Base-by-base conservation (phyloP, 352 stramenopile species). In the Thalassiosira exigua region DNA sequence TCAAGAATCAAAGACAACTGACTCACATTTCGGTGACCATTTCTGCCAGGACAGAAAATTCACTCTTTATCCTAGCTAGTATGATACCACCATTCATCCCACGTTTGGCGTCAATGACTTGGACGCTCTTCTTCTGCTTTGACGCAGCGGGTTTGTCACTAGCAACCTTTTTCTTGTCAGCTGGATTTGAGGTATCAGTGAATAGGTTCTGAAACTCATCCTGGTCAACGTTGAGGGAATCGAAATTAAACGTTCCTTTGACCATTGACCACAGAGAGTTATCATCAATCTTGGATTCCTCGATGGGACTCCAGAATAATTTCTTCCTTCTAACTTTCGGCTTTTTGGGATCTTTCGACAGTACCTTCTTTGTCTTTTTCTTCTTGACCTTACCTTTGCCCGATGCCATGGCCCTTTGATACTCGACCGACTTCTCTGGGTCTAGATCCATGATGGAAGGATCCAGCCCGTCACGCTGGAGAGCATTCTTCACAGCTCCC, bases 1-100 rank as follows among this genome's bases (percentile, higher is more conserved):
- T 1, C 3, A 54, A 72, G 29, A 36, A 64, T 32, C 17, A 78
- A 67, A 22, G 56, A 19, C 58, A 26, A 33, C 21, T 44, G 32
- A 82, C 88, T 88, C 86, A 92, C 89, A 94, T 94, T 30, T 72
- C 79, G 50, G 86, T 76, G n/a, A 94, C 93, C 75, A 69, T 93
- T 85, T 91, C 69, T n/a, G 90, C 87, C 36, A 98, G 94, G 50
- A 96, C 93, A 0, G 86, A 81, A 82, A 98, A 97, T 21, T 94
- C 94, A 42, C 98, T 85, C 81, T 98, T 98, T 29, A 99, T 89
- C 60, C 96, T 83, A 3, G 96, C 95, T 2, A 99, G 85, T 29
- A 97, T 97, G 67, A 99, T 99, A 0, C 95, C 96, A 30, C 95
- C 96, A 82, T 99, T 99, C 96, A 98, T 99, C 9, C 95, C 96